A percentile compares a stretch with the other conserved stretches of the same genome.
These are phyloP conservation scores for Aspergillus costaricaensis DNA, from an alignment of 2,329 filamentous ascomycete species.

Conservation along the genomic window DNA sequence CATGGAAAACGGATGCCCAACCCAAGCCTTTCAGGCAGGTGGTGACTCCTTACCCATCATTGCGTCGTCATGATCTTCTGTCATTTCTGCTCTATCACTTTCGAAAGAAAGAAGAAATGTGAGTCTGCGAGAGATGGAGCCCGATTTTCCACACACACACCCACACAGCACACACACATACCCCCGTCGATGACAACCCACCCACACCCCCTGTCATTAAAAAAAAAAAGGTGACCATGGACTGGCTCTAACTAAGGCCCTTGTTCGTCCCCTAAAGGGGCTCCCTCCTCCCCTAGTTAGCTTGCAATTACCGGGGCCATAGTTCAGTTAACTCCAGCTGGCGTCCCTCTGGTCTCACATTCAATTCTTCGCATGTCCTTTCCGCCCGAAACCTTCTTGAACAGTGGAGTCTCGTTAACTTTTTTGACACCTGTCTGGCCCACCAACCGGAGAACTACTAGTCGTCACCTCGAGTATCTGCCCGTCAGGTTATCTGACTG, in stretches of 20 bases:
- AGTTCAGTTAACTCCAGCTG: not conserved
- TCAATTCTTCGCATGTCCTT: conserved; percentile 10
- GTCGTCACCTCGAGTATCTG: conserved; percentile 15
- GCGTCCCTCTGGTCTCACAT: not conserved
- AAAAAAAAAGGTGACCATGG: not conserved
- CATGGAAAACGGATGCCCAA: conserved; percentile 4
- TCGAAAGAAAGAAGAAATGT: not conserved
- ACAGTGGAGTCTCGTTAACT: conserved; percentile 23
- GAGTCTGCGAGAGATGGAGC: not conserved
- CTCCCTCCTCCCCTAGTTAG: not conserved
- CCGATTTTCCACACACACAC: not conserved
- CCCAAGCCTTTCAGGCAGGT: not conserved
- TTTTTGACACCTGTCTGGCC: conserved; percentile 28
- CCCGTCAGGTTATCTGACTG: conserved; percentile 19
- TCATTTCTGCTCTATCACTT: not conserved
- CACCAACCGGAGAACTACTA: conserved; percentile 21
- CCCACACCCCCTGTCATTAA: not conserved
- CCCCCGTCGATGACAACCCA: not conserved
- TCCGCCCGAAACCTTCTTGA: conserved; percentile 19
- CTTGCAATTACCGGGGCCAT: not conserved
- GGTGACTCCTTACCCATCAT: not conserved
- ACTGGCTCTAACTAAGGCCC: not conserved
- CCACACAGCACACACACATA: not conserved
- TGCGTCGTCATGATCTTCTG: conserved; percentile 7
- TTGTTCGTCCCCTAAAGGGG: not conserved